These are phyloP conservation scores for Helicostylum pulchrum DNA, from an alignment of 192 early-diverging fungal genomes.

Conservation along the genomic window DNA sequence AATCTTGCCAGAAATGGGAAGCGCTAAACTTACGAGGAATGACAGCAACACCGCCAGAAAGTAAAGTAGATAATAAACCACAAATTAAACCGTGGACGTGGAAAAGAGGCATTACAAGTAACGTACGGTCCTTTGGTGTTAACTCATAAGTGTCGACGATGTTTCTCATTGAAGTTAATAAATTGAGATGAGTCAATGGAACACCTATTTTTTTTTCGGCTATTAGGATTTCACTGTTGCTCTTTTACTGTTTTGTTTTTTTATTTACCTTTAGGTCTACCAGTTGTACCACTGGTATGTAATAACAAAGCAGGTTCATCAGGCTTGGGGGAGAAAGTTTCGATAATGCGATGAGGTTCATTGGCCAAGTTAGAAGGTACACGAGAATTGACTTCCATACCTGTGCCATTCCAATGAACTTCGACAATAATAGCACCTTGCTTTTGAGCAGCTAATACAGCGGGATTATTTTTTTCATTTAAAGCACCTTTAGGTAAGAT, in stretches of 20 bases:
- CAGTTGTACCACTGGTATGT: conserved; percentile 82
- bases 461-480: conserved; percentile 44
- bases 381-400: conserved; percentile 22
- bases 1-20: conserved; percentile 73
- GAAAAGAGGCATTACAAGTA: conserved; percentile 84
- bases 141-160: conserved; percentile 70
- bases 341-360: conserved; percentile 9
- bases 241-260: conserved; percentile 17
- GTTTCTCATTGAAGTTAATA: conserved; percentile 70
- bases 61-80: conserved; percentile 65
- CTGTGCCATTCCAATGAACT: conserved; percentile 45
- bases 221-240: background rate
- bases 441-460: conserved; percentile 51
- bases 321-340: conserved; percentile 33
- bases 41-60: conserved; percentile 63
- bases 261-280: conserved; percentile 59
- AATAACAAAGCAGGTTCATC: conserved; percentile 69
- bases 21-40: conserved; percentile 73
- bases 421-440: conserved; percentile 56
- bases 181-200: conserved; percentile 76
- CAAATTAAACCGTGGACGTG: conserved; percentile 85
- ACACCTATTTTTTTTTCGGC: conserved; percentile 46
- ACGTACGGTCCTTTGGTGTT: conserved; percentile 53
- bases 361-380: background rate
- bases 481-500: conserved; percentile 57